phyloP scores from a whole-genome alignment of 495 filamentous ascomycete genomes.

The Penicillium dipodomyicola region DNA sequence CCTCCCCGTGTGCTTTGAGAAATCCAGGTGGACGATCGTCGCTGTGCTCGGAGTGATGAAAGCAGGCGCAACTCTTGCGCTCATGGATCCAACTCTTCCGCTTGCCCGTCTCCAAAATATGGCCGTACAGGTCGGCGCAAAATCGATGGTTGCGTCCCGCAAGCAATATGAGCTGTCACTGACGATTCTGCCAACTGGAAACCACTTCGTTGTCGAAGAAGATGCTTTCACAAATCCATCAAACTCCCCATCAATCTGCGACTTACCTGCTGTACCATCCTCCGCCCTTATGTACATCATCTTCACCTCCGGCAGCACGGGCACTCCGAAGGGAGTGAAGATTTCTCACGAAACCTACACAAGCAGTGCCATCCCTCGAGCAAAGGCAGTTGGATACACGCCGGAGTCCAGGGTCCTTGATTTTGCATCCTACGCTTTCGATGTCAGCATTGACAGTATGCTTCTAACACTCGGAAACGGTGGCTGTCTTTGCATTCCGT shows the following conservation, averaged over 20 bases:
- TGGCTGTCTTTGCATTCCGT: slow-evolving; percentile 52
- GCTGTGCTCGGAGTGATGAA: slow-evolving; percentile 47
- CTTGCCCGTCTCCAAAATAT: slow-evolving; percentile 42
- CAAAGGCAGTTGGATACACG: slow-evolving; percentile 37
- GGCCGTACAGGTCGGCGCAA: slow-evolving; percentile 33
- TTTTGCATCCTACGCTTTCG: slow-evolving; percentile 50
- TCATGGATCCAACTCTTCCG: slow-evolving; percentile 41
- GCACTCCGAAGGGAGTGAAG: slow-evolving; percentile 55
- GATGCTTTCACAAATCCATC: slow-evolving; percentile 19
- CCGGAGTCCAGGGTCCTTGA: slow-evolving; percentile 40
- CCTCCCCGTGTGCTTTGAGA: slow-evolving; percentile 47
- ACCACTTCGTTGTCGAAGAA: slow-evolving; percentile 29
- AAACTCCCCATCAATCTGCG: background rate
- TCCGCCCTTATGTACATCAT: slow-evolving; percentile 42
- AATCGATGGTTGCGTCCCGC: slow-evolving; percentile 33
- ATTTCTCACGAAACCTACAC: slow-evolving; percentile 49
- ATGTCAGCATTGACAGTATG: slow-evolving; percentile 47
- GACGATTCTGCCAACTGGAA: slow-evolving; percentile 29
- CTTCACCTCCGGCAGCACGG: slow-evolving; percentile 55
- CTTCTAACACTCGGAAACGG: slow-evolving; percentile 44
- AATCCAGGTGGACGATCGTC: slow-evolving; percentile 47
- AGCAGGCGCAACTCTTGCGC: slow-evolving; percentile 37
- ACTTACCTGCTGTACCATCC: slow-evolving; percentile 28
- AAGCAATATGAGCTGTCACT: slow-evolving; percentile 26
- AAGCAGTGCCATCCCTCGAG: slow-evolving; percentile 38